Evolutionary conservation across 2,329 filamentous ascomycete genomes (phyloP), one percentile per base, ranked within the genome.

Genomic region (Cladosporium colombiae): DNA sequence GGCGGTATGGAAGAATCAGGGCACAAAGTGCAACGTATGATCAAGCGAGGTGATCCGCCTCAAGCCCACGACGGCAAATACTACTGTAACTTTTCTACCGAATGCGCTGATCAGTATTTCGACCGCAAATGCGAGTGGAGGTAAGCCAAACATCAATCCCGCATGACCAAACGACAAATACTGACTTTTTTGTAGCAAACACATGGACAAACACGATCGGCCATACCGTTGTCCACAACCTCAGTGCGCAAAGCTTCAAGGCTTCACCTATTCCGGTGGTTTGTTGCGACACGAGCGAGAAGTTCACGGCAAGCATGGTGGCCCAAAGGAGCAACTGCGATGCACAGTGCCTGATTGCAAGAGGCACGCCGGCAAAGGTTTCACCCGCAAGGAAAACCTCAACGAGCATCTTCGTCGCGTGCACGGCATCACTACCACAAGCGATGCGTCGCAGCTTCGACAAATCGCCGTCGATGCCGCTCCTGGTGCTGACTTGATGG

Each of bases 161-260:
- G 4, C 25, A 18, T 16, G 14, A 25, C 3, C 16, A 8, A 46
- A n/a, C 11, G 10, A 46, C 14, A 25, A n/a, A 13, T 31, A 7
- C 70, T 74, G 65, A 74, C 69, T 56, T 10, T 55, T 65, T 67
- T 62, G 67, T 70, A 96, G 92, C 76, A 97, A 98, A 81, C 94
- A 98, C 77, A 97, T 97, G 93, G 94, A 98, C 80, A 97, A 97
- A 77, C 94, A 98, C 77, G 93, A 97, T 72, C 86, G 94, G 14
- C 94, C 94, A 1, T 98, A 97, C 76, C 91, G 93, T 73, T 98
- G 94, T 78, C 84, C 82, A 25, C 88, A 90, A 52, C 84, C 87
- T n/a, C 91, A 90, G 44, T 97, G 94, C 78, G 92, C 94, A 74
- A 97, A 97, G 74, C 85, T 97, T 0, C 91, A 91, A 62, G 94